Evolutionary conservation across 2,329 filamentous ascomycete genomes (phyloP).

Genomic region (Scolecobasidium constrictum): DNA sequence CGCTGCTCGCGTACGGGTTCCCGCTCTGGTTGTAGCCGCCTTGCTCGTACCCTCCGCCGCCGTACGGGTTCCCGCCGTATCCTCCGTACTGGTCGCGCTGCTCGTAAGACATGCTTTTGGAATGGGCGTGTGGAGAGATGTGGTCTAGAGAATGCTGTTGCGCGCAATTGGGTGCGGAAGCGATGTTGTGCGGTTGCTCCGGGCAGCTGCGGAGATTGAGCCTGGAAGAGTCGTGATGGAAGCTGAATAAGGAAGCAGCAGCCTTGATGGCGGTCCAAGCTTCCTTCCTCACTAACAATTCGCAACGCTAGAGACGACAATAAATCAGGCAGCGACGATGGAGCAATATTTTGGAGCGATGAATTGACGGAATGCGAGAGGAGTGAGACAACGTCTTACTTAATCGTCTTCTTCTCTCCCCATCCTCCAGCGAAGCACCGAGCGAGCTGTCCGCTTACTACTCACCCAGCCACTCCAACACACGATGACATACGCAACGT

Average conservation of each 20-base stretch:
- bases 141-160: no score
- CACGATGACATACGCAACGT: no score
- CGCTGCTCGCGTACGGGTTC: constrained; percentile 23
- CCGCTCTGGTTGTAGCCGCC: constrained; percentile 30
- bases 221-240: neutral
- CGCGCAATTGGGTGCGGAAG: neutral
- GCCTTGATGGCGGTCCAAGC: neutral
- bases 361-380: neutral
- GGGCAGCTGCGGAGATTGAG: neutral
- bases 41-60: constrained; percentile 36
- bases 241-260: neutral
- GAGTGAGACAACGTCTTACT: neutral
- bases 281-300: neutral
- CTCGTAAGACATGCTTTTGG: constrained; percentile 44
- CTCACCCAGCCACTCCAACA: no score
- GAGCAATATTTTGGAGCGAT: neutral
- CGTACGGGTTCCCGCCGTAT: constrained; percentile 51
- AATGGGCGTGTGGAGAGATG: no score
- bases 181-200: neutral
- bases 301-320: neutral
- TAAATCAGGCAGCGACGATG: neutral
- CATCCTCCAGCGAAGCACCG: no score
- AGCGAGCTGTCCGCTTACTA: no score
- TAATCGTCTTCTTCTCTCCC: no score
- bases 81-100: constrained; percentile 43